Conservation (phyloP, 495 filamentous ascomycete genomes). For the Tuber melanosporum region DNA sequence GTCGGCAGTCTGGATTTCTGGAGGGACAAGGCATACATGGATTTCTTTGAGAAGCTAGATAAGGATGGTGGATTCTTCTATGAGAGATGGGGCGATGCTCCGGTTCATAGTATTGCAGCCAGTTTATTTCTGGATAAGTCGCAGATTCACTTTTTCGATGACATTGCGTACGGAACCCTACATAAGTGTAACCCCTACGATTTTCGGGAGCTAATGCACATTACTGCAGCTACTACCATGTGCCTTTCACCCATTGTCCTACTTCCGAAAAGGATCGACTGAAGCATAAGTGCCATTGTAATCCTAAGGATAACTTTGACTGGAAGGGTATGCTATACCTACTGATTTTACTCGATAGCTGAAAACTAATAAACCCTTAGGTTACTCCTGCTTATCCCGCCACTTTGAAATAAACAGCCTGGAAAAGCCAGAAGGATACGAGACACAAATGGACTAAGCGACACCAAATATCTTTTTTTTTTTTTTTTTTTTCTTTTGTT, state of each 20-base stretch:
- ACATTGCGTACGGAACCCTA: constrained; percentile 58
- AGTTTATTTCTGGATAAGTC: constrained; percentile 78
- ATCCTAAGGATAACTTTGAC: constrained; percentile 95
- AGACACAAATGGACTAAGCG: constrained; percentile 57
- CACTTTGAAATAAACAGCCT: constrained; percentile 77
- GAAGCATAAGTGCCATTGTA: constrained; percentile 84
- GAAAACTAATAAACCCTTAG: constrained; percentile 11
- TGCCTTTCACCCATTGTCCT: constrained; percentile 98
- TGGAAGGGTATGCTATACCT: constrained; percentile 76
- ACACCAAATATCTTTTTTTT: constrained; percentile 6
- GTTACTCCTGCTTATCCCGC: constrained; percentile 60
- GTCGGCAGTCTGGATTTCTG: constrained; percentile 80
- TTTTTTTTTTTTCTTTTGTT: background rate
- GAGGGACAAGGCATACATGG: constrained; percentile 67
- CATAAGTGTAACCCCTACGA: background rate
- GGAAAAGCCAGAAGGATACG: constrained; percentile 73
- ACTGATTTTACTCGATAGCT: background rate
- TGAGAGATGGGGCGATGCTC: constrained; percentile 86
- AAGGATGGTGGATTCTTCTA: constrained; percentile 87
- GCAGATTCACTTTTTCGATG: constrained; percentile 96
- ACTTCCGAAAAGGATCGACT: constrained; percentile 71
- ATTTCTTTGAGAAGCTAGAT: constrained; percentile 75
- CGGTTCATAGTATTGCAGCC: constrained; percentile 91
- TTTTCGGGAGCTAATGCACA: constrained; percentile 10
- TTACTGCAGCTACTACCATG: constrained; percentile 69